These are phyloP conservation scores for Drechslera avenae DNA, from an alignment of 2,329 filamentous ascomycete species.

Conservation along the genomic window DNA sequence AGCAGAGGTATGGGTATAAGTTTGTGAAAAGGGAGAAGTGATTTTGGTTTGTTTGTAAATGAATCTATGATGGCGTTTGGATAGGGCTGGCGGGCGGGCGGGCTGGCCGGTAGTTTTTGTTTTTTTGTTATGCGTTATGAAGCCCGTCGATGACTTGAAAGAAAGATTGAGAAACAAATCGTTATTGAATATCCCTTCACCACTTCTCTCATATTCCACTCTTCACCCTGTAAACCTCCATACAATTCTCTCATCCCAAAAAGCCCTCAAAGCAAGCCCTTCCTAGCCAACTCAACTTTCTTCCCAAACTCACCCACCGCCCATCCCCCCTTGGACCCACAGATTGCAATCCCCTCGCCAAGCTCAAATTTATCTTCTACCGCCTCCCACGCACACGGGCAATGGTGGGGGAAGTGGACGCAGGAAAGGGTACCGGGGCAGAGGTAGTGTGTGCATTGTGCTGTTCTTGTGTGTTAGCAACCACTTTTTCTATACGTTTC, in stretches of 20 bases:
- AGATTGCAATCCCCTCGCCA: constrained; percentile 73
- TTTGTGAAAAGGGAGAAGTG: constrained; percentile 25
- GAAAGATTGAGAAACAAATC: too few species aligned
- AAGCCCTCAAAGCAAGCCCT: constrained; percentile 67
- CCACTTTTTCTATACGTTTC: not conserved
- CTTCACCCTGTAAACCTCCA: not conserved
- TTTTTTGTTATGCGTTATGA: too few species aligned
- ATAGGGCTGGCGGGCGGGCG: not conserved
- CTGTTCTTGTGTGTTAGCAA: constrained; percentile 50
- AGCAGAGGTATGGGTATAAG: constrained; percentile 39
- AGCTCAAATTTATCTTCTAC: constrained; percentile 71
- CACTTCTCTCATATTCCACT: too few species aligned
- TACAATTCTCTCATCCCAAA: not conserved
- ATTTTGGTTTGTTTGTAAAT: not conserved
- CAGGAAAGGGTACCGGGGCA: constrained; percentile 94
- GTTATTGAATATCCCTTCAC: not conserved
- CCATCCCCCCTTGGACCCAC: constrained; percentile 76
- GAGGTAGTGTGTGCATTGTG: constrained; percentile 90
- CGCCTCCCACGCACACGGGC: constrained; percentile 80
- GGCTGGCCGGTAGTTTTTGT: not conserved
- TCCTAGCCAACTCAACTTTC: constrained; percentile 80
- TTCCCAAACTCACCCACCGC: constrained; percentile 71
- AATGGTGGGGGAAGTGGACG: constrained; percentile 96
- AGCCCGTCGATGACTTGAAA: too few species aligned
- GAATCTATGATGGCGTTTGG: not conserved